These are phyloP conservation scores for Diaporthe sp. DNA, from an alignment of 2,329 filamentous ascomycete genomes.

Conservation along the genomic window DNA sequence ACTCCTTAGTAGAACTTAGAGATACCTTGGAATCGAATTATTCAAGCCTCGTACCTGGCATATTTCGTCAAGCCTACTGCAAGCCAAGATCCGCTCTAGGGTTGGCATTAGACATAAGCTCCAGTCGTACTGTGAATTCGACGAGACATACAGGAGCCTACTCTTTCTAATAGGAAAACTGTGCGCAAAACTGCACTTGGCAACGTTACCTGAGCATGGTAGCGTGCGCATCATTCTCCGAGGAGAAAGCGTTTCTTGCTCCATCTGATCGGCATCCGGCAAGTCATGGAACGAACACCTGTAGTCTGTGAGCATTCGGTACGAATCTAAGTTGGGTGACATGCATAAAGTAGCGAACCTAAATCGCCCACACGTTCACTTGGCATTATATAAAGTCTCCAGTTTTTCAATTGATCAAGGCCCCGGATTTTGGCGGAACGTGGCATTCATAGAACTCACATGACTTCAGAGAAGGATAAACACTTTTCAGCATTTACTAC, in stretches of 20 bases:
- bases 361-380: background rate
- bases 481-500: background rate
- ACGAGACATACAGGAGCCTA: background rate
- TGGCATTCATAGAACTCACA: too few species aligned
- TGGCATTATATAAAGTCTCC: background rate
- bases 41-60: background rate
- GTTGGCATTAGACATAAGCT: slow-evolving; percentile 21
- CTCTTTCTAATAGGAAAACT: background rate
- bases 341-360: background rate
- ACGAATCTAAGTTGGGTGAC: background rate
- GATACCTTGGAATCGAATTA: background rate
- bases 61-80: background rate
- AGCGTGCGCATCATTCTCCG: background rate
- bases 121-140: background rate
- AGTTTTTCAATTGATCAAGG: background rate
- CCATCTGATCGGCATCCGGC: background rate
- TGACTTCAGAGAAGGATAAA: background rate
- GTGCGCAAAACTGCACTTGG: background rate
- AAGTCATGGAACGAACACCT: background rate
- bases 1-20: background rate
- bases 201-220: background rate
- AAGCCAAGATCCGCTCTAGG: slow-evolving; percentile 1
- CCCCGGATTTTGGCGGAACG: background rate
- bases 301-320: background rate
- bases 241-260: background rate